Base-by-base conservation (phyloP, 352 stramenopile species). In the Phytophthora aleatoria region DNA sequence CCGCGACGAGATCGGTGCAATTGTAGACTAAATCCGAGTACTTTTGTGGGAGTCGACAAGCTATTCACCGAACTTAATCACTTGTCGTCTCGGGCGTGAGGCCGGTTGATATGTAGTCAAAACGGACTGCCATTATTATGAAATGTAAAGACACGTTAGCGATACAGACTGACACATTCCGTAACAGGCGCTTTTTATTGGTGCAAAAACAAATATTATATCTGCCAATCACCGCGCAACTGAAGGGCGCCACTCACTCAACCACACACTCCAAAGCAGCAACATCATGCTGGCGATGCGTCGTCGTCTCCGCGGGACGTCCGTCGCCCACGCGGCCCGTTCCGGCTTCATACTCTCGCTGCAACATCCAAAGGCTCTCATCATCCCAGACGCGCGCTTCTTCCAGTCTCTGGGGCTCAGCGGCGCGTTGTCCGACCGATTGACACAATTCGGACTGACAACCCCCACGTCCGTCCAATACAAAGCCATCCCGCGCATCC, bases 361-460 rank as follows among this genome's bases (percentile, higher is more conserved):
- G 13, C 43, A 62, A 13, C 48, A 44, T 11, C 5, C 12, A 50
- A 35, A 36, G 3, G 1, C 5, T 27, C 6, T 54, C 12, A 30
- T 26, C 26, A 28, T 24, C 0, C 27, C 53, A 13, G 30, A n/a
- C 8, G 50, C 41, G 2, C 78, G 68, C 7, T 62, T 39, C 35
- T 94, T 94, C 58, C 85, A 84, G 26, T 80, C 79, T 13, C 65
- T 94, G 15, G 83, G 81, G 1, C 68, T 94, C 31, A 65, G 49
- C 30, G n/a, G 27, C 1, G 54, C 60, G 4, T 57, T 90, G 1
- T 56, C 73, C 26, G 42, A 85, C 35, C 59, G 61, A 39, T 74
- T 94, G 28, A 20, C 62, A 27, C 51, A 67, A 20, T 39, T 79
- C 7, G 80, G 73, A 6, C 41, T 91, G 28, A 61, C 48, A 5